A percentile compares a stretch with the other conserved stretches of the same genome.
phyloP scores from a whole-genome alignment of 139 green algal genomes.

The Coelastrella sp. region DNA sequence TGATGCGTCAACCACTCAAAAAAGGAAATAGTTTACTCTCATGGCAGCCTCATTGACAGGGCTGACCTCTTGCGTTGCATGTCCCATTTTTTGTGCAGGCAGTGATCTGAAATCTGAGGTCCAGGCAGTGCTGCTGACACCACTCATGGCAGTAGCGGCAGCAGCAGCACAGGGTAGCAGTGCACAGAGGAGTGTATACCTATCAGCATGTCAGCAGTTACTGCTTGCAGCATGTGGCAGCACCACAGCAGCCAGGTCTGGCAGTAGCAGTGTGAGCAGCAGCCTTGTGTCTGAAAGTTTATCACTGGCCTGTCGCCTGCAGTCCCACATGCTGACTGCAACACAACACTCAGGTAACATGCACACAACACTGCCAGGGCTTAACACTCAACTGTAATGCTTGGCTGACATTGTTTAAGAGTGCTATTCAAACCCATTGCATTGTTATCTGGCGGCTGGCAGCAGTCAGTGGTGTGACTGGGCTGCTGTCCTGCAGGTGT shows the following conservation, averaged over 20 bases:
- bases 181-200: background rate
- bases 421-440: too few species aligned
- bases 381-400: too few species aligned
- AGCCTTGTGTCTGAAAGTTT: background rate
- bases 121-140: background rate
- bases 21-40: too few species aligned
- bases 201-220: constrained; percentile 20
- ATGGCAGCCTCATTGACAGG: too few species aligned
- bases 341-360: background rate
- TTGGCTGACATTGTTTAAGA: too few species aligned
- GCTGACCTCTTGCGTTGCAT: too few species aligned
- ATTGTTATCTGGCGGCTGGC: too few species aligned
- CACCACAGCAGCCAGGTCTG: background rate
- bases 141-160: constrained; percentile 14
- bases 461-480: too few species aligned
- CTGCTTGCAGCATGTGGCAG: background rate
- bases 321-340: constrained; percentile 6
- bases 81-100: background rate
- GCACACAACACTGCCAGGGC: background rate
- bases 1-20: too few species aligned
- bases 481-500: background rate
- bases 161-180: background rate
- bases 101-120: background rate
- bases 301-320: background rate
- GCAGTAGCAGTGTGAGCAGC: constrained; percentile 8